A percentile compares a stretch with the other conserved stretches of the same genome.
Evolutionary conservation across 306 rosid genomes (phyloP).

Genomic region (cucumber (Cucumis sativus)): Cucumber_9930_V3 NC_026660.2:14569501-14570000

Average conservation of each 20-base stretch:
- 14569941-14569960: slow-evolving; percentile 49
- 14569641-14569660: slow-evolving; percentile 38
- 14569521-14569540: background rate
- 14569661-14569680: slow-evolving; percentile 36
- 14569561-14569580: background rate
- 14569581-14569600: background rate
- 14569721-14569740: slow-evolving; percentile 62
- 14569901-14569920: slow-evolving; percentile 42
- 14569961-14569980: slow-evolving; percentile 68
- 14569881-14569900: slow-evolving; percentile 41
- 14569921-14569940: slow-evolving; percentile 26
- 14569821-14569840: slow-evolving; percentile 11
- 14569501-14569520: background rate
- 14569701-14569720: slow-evolving; percentile 23
- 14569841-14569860: background rate
- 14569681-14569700: slow-evolving; percentile 25
- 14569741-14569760: slow-evolving; percentile 33
- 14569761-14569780: slow-evolving; percentile 22
- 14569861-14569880: slow-evolving; percentile 14
- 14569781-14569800: background rate
- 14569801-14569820: slow-evolving; percentile 4
- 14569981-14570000: slow-evolving; percentile 29
- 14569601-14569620: background rate
- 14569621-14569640: slow-evolving; percentile 42
- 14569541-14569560: background rate